These are phyloP conservation scores for Arachnomyces sp. DNA, from an alignment of 2,329 filamentous ascomycete species.

Conservation along the genomic window DNA sequence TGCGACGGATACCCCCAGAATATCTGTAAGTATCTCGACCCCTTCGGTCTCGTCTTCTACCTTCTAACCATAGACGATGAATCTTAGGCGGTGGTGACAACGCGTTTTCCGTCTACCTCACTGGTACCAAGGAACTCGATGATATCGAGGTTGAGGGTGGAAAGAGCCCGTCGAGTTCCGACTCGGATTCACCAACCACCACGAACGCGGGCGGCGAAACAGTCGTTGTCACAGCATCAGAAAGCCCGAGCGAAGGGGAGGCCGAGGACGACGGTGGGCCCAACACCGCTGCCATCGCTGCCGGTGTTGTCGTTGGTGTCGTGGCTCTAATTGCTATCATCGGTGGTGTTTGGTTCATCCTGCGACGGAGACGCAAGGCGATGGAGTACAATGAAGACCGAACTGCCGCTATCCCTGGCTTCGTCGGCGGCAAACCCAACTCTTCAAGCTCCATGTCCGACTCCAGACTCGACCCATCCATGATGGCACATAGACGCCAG, in stretches of 20 bases:
- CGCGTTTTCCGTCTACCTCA: slow-evolving; percentile 45
- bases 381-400: slow-evolving; percentile 78
- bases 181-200: slow-evolving; percentile 38
- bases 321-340: slow-evolving; percentile 57
- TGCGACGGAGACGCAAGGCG: slow-evolving; percentile 66
- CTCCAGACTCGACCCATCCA: slow-evolving; percentile 71
- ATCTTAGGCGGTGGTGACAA: slow-evolving; percentile 49
- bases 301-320: slow-evolving; percentile 78
- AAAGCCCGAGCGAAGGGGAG: slow-evolving; percentile 14
- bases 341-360: slow-evolving; percentile 63
- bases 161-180: slow-evolving; percentile 25
- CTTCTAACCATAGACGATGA: slow-evolving; percentile 1
- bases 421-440: slow-evolving; percentile 55
- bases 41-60: background rate
- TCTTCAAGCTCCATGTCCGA: slow-evolving; percentile 66
- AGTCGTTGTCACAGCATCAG: slow-evolving; percentile 17
- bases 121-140: slow-evolving; percentile 37
- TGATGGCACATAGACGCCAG: slow-evolving; percentile 72
- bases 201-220: slow-evolving; percentile 14
- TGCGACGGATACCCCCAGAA: slow-evolving; percentile 58
- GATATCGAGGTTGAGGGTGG: slow-evolving; percentile 21
- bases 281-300: slow-evolving; percentile 79
- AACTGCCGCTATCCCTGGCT: slow-evolving; percentile 69
- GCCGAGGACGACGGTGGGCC: slow-evolving; percentile 30
- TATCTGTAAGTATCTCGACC: slow-evolving; percentile 49